Percentiles rank a stretch among this genome's conserved stretches.
These are phyloP conservation scores for Rhododendron griersonianum DNA, from an alignment of 148 eudicot species.

Conservation along the genomic window DNA sequence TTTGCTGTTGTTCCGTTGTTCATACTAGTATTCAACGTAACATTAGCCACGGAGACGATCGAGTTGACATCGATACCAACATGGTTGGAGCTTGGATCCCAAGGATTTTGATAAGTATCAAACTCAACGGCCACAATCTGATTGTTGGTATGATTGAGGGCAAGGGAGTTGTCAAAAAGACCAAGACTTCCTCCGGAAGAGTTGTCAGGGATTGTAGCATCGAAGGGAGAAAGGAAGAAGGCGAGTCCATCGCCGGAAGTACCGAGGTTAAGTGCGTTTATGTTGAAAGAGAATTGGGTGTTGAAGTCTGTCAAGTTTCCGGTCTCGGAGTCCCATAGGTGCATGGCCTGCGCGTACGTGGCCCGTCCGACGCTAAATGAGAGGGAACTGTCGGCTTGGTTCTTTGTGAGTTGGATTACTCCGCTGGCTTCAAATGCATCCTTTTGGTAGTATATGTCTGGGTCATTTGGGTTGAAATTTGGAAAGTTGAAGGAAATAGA, in stretches of 20 bases:
- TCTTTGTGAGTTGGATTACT: background rate
- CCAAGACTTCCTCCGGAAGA: background rate
- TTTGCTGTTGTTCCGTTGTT: background rate
- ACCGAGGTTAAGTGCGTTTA: accelerated
- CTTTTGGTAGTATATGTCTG: background rate
- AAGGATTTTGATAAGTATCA: background rate
- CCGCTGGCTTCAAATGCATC: background rate
- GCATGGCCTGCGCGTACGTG: background rate
- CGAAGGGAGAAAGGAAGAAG: background rate
- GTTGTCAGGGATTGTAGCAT: background rate
- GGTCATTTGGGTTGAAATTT: background rate
- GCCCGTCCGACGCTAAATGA: background rate
- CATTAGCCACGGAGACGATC: background rate
- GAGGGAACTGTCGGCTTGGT: background rate
- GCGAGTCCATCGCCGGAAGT: background rate
- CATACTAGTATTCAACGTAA: background rate
- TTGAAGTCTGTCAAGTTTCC: background rate
- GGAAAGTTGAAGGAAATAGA: background rate
- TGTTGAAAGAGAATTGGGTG: background rate
- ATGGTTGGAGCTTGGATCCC: background rate
- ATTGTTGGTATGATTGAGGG: background rate
- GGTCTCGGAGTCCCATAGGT: background rate
- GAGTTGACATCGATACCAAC: background rate
- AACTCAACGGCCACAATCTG: background rate
- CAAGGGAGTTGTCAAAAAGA: background rate